Percentiles rank a stretch among this genome's conserved stretches.
phyloP scores from a whole-genome alignment of 495 filamentous ascomycete species.

The Xylaria scruposa region DNA sequence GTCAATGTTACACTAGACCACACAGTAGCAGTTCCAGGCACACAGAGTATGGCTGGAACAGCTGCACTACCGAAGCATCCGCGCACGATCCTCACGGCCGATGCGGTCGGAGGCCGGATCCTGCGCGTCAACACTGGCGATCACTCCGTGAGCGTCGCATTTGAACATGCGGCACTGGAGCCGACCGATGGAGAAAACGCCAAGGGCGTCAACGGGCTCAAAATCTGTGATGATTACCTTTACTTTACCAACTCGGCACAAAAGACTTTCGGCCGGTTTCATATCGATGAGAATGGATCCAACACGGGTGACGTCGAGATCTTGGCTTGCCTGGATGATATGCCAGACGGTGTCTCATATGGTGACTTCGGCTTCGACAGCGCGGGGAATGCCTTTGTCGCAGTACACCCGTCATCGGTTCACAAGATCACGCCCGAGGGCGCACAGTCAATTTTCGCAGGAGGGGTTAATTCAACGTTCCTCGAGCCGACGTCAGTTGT shows the following conservation, averaged over 20 bases:
- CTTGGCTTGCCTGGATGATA: conserved; percentile 20
- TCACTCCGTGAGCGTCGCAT: conserved; percentile 25
- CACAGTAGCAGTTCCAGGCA: conserved; percentile 26
- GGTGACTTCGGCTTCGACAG: conserved; percentile 38
- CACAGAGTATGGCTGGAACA: conserved; percentile 42
- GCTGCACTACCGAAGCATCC: conserved; percentile 28
- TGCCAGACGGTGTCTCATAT: conserved; percentile 29
- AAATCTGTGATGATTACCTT: conserved; percentile 35
- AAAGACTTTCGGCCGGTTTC: conserved; percentile 42
- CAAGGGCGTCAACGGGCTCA: conserved; percentile 49
- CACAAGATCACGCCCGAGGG: conserved; percentile 41
- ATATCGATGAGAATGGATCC: conserved; percentile 36
- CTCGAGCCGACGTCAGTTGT: conserved; percentile 38
- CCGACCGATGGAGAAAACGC: not conserved
- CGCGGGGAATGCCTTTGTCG: conserved; percentile 42
- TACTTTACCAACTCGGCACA: conserved; percentile 52
- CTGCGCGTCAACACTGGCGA: conserved; percentile 34
- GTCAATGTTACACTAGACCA: conserved; percentile 23
- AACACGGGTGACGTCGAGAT: conserved; percentile 32
- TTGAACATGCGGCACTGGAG: conserved; percentile 15
- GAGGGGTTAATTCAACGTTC: conserved; percentile 25
- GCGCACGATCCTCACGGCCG: conserved; percentile 38
- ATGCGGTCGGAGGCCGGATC: conserved; percentile 43
- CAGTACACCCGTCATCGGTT: conserved; percentile 34
- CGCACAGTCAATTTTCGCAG: conserved; percentile 32